Percentiles rank a stretch among this genome's conserved stretches.
Conservation (phyloP, 2,329 filamentous ascomycete species). For the Stagonosporopsis rhizophila region DNA sequence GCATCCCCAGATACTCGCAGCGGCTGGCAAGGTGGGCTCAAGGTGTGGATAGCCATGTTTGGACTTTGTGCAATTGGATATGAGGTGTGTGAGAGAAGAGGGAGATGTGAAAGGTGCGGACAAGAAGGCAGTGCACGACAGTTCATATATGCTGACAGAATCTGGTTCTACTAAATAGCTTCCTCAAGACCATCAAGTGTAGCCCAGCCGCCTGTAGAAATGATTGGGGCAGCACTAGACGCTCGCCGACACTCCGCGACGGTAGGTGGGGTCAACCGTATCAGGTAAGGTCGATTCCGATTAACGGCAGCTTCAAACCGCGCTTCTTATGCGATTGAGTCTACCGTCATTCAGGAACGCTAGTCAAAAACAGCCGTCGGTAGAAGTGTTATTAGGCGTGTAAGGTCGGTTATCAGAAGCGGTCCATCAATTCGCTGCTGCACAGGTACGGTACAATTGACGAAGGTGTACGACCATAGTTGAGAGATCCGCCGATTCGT, state of each 20-base stretch:
- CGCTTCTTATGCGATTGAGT: background rate
- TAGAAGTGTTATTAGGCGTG: background rate
- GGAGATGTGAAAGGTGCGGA: background rate
- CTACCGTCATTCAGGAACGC: background rate
- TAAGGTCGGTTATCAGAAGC: background rate
- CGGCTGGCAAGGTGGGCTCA: background rate
- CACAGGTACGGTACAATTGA: background rate
- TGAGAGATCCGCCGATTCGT: background rate
- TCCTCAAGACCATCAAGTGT: background rate
- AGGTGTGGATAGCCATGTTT: background rate
- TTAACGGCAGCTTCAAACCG: background rate
- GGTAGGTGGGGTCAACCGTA: background rate
- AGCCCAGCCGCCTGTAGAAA: too few species aligned
- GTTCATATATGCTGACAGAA: background rate
- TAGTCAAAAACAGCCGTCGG: background rate
- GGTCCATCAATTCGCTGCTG: background rate
- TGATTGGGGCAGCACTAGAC: background rate
- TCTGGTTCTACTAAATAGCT: too few species aligned
- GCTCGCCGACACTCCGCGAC: slow-evolving; percentile 2
- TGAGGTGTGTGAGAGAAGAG: background rate
- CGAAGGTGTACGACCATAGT: background rate
- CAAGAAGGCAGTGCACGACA: too few species aligned
- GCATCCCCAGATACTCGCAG: slow-evolving; percentile 18
- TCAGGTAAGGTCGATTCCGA: background rate
- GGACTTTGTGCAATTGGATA: background rate